Evolutionary conservation across 495 filamentous ascomycete species (phyloP).

Genomic region (Penicillium chermesinum): DNA sequence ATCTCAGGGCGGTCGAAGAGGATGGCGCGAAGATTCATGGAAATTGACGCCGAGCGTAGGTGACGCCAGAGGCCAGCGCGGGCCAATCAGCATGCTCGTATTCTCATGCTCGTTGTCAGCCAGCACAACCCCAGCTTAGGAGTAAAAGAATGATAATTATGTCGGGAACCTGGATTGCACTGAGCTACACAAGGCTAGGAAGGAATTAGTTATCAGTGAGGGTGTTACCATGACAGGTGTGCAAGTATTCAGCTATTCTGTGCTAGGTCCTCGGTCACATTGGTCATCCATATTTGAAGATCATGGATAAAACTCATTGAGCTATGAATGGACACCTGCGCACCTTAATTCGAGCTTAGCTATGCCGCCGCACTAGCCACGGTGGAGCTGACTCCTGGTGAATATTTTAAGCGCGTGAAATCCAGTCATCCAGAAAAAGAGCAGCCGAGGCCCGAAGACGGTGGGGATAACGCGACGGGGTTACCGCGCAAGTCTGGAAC

Average conservation of each 20-base stretch:
- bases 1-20: neutral
- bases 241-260: too few species aligned
- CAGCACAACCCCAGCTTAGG: neutral
- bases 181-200: too few species aligned
- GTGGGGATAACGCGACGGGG: slow-evolving; percentile 22
- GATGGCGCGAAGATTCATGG: neutral
- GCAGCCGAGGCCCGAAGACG: slow-evolving; percentile 18
- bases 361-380: too few species aligned
- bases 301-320: too few species aligned
- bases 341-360: too few species aligned
- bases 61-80: slow-evolving; percentile 12
- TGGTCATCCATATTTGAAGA: too few species aligned
- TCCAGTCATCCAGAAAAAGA: neutral
- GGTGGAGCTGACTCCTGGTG: too few species aligned
- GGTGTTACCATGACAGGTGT: too few species aligned
- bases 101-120: neutral
- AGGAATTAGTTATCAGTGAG: too few species aligned
- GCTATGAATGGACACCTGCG: too few species aligned
- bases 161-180: neutral
- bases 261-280: too few species aligned
- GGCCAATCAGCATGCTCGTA: slow-evolving; percentile 20
- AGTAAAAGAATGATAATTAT: neutral
- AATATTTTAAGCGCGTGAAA: neutral
- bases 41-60: neutral
- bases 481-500: neutral